Evolutionary conservation across 805 yeast species (phyloP).

Genomic region (Kockiozyma suomiensis): DNA sequence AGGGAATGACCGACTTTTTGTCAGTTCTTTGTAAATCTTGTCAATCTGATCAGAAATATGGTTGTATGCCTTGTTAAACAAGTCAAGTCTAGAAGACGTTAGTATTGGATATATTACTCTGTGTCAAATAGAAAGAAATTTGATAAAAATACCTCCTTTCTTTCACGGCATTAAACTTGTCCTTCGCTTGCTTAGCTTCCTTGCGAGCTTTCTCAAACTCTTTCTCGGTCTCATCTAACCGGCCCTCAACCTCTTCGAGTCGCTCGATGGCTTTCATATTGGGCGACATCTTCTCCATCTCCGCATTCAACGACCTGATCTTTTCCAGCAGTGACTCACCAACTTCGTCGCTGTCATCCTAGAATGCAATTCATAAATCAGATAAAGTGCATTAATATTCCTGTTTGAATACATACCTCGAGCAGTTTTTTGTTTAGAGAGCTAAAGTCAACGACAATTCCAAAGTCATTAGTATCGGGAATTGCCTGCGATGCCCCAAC

Average conservation of each 20-base stretch:
- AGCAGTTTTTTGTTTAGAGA: conserved; percentile 50
- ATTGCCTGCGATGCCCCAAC: conserved; percentile 24
- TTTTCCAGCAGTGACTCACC: conserved; percentile 36
- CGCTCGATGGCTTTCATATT: conserved; percentile 79
- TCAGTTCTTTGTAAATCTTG: conserved; percentile 79
- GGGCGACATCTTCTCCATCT: conserved; percentile 60
- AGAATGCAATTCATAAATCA: conserved; percentile 38
- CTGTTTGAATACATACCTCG: conserved; percentile 37
- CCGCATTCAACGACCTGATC: conserved; percentile 38
- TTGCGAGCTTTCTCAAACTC: conserved; percentile 67
- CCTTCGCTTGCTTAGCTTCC: conserved; percentile 57
- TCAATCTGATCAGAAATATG: conserved; percentile 76
- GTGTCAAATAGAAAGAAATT: background rate
- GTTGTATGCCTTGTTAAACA: conserved; percentile 73
- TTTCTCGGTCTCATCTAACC: conserved; percentile 60
- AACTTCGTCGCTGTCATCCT: conserved; percentile 34
- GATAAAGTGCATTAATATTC: conserved; percentile 38
- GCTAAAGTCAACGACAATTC: conserved; percentile 59
- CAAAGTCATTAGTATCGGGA: conserved; percentile 18
- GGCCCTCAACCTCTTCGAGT: conserved; percentile 64
- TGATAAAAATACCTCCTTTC: conserved; percentile 50
- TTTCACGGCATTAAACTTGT: conserved; percentile 62
- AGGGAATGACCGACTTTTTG: conserved; percentile 68
- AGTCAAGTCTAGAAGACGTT: conserved; percentile 41
- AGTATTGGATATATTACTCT: too few species aligned